Percentiles rank a stretch among this genome's conserved stretches.
These are phyloP conservation scores for Annulohypoxylon nitens DNA, from an alignment of 495 filamentous ascomycete species.

Conservation along the genomic window DNA sequence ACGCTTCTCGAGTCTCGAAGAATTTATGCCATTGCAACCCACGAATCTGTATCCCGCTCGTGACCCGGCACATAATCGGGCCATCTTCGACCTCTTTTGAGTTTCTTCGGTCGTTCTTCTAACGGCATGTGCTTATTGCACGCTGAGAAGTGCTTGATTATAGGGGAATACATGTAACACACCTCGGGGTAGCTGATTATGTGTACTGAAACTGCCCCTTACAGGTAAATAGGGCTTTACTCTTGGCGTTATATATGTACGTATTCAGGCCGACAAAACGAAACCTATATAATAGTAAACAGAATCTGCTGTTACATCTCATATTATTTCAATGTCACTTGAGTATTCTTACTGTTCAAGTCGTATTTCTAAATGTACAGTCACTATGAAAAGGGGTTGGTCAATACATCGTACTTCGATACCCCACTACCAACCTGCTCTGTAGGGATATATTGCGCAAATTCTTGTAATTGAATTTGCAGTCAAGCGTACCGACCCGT, in stretches of 20 bases:
- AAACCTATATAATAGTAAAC: neutral
- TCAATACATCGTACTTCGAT: neutral
- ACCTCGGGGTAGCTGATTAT: constrained; percentile 8
- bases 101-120: constrained; percentile 25
- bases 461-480: neutral
- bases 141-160: constrained; percentile 7
- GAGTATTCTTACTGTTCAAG: neutral
- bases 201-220: constrained; percentile 8
- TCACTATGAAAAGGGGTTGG: neutral
- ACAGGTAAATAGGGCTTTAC: neutral
- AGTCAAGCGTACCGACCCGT: neutral
- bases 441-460: neutral
- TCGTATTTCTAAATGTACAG: neutral
- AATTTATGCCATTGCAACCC: constrained; percentile 34
- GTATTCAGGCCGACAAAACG: neutral
- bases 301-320: neutral
- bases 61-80: constrained; percentile 29
- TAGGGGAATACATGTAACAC: constrained; percentile 29
- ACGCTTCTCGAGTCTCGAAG: constrained; percentile 33
- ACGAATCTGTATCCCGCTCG: neutral
- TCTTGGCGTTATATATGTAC: constrained; percentile 5
- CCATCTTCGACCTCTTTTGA: constrained; percentile 12
- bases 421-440: too few relatives aligned
- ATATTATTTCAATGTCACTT: neutral
- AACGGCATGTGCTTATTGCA: neutral